Base-by-base conservation (phyloP, 768 basidiomycete species). In the Grammothele lineata region DNA sequence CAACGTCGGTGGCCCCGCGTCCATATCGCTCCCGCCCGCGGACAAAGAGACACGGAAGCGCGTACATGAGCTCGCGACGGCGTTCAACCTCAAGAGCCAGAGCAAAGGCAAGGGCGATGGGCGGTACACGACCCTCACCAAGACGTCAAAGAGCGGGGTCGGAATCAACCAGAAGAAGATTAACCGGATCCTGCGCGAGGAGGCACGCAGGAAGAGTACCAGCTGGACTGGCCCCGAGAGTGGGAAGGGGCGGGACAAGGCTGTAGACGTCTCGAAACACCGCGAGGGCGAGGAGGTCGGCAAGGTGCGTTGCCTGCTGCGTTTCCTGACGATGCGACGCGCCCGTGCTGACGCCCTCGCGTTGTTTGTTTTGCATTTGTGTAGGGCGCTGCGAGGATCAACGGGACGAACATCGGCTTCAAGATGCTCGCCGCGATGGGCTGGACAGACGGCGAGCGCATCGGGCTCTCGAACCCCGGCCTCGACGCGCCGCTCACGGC, bases 251-350 rank as follows among this genome's bases (percentile, higher is more conserved):
- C 32, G 60, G 61, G 67, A 53, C 43, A 36, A 48, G 47, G 19
- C 58, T 39, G 40, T 72, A 47, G 76, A 80, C 17, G 42, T 61
- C 14, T 47, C 53, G 3, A 70, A 69, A 47, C 86, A 87, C 44
- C 72, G 68, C 38, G 93, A 96, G 26, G 93, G 93, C 22, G 92
- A 94, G 41, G 83, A 84, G 54, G 91, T 96, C 37, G 93, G 93
- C 14, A 85, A 85, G 72, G 82, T 80, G 40, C 21, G 76, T 54
- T 42, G 19, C 43, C 10, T 2, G 19, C 35, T 22, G 17, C 21
- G 10, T 30, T n/a, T 19, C 24, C n/a, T 19, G 41, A 45, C 22
- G n/a, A n/a, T n/a, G n/a, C n/a, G n/a, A n/a, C n/a, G n/a, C n/a
- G n/a, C n/a, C n/a, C n/a, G n/a, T n/a, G n/a, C n/a, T n/a, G n/a